Conservation (phyloP, 352 stramenopile species). For the Phytophthora megakarya region DNA sequence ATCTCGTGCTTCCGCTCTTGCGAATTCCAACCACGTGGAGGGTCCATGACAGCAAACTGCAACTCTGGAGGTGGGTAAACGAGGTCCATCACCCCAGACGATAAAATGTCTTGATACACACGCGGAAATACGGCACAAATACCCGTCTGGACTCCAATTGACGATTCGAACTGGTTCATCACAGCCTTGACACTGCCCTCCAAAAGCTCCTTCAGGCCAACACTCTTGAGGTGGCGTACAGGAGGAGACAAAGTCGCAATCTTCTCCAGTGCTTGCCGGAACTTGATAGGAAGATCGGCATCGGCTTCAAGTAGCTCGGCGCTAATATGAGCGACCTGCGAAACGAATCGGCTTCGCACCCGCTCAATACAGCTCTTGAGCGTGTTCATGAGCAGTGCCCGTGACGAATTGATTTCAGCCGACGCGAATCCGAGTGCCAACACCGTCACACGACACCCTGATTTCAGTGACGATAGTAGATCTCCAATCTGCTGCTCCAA, state of each 20-base stretch:
- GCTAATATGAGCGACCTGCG: slow-evolving; percentile 27
- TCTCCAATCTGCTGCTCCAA: slow-evolving; percentile 53
- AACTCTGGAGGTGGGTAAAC: slow-evolving; percentile 52
- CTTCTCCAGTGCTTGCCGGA: slow-evolving; percentile 37
- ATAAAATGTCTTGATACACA: slow-evolving; percentile 40
- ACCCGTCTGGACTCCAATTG: slow-evolving; percentile 32
- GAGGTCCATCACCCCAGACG: slow-evolving; percentile 37
- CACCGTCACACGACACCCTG: slow-evolving; percentile 38
- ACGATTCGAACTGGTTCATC: slow-evolving; percentile 40
- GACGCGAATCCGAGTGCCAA: slow-evolving; percentile 51
- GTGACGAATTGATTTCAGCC: slow-evolving; percentile 29
- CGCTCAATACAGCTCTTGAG: slow-evolving; percentile 40
- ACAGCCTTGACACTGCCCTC: slow-evolving; percentile 39
- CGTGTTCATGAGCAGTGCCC: slow-evolving; percentile 20
- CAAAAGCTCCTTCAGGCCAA: slow-evolving; percentile 51
- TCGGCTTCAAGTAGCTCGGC: slow-evolving; percentile 34
- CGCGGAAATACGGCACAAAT: slow-evolving; percentile 31
- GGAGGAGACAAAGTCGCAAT: slow-evolving; percentile 31
- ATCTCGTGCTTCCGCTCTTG: slow-evolving; percentile 37
- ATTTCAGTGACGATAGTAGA: slow-evolving; percentile 40
- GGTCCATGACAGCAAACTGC: slow-evolving; percentile 36
- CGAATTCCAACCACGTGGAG: slow-evolving; percentile 45
- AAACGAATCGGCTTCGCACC: slow-evolving; percentile 26
- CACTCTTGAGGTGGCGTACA: slow-evolving; percentile 28
- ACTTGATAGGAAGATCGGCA: slow-evolving; percentile 27